Evolutionary conservation across 768 basidiomycete genomes (phyloP), one percentile per base, ranked within the genome.

Genomic region (Serendipita sp.): DNA sequence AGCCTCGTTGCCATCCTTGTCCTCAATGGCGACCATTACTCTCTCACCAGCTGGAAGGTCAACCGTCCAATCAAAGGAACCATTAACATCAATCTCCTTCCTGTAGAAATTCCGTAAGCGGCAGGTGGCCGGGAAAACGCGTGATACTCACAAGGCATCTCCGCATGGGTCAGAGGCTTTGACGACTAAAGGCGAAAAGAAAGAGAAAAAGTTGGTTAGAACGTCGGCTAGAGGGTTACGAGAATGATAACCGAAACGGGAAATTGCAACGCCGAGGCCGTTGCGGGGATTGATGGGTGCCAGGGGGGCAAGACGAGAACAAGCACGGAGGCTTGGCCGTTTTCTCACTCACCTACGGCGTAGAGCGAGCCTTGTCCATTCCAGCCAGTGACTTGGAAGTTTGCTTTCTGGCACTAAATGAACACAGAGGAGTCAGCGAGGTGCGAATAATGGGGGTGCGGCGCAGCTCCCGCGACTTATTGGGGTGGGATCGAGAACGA

Each of bases 81-180:
- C 69, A n/a, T 71, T 71, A 69, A 79, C 76, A 72, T 83, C 79
- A 61, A 72, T 72, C 50, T 87, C 75, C 66, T 24, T n/a, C 42
- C 60, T 63, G 33, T 34, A 22, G 11, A 41, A 42, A 42, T 16
- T 16, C 30, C n/a, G 20, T 20, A 17, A 20, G 22, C 53, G 53
- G 53, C 53, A 33, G 9, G 53, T 24, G 24, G 30, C 31, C 53
- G 53, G 31, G 30, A 43, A 9, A 13, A 17, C n/a, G 2, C 17
- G 24, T 17, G 43, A 5, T 44, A 66, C 84, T 69, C 62, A 89
- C 87, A 88, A 65, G 51, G 79, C 70, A 34, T 76, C 73, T 66
- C 81, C 81, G 65, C 88, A 90, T 3, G 77, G 76, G 66, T 85
- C 77, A 2, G 71, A 66, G 53, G 77, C 73, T 61, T 75, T 60